Conservation (phyloP, 768 basidiomycete genomes). For the Galerina sulciceps region DNA sequence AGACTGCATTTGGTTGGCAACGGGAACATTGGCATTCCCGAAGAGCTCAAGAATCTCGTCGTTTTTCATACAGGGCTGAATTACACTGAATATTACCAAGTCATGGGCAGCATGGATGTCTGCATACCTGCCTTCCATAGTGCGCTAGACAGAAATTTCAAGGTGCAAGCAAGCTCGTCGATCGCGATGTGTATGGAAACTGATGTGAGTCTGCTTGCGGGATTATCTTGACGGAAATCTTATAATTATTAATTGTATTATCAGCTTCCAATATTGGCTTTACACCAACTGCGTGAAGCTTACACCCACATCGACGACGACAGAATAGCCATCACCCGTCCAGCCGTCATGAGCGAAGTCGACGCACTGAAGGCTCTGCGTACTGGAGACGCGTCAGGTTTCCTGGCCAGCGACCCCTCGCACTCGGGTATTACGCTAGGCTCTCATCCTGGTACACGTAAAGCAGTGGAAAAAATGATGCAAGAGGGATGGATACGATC, state of each 20-base stretch:
- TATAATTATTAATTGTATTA: neutral
- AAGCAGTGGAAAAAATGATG: conserved; percentile 11
- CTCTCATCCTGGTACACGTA: neutral
- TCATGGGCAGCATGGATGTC: conserved; percentile 15
- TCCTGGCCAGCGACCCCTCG: neutral
- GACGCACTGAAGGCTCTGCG: conserved; percentile 13
- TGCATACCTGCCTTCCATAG: conserved; percentile 13
- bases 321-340: conserved; percentile 8
- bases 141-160: conserved; percentile 2
- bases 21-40: conserved; percentile 7
- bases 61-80: conserved; percentile 10
- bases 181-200: conserved; percentile 16
- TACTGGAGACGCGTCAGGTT: conserved; percentile 2
- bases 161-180: conserved; percentile 14
- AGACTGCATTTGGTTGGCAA: conserved; percentile 12
- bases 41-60: conserved; percentile 9
- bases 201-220: conserved; percentile 2
- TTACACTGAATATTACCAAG: conserved; percentile 6
- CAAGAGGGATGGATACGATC: conserved; percentile 7
- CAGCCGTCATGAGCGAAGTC: conserved; percentile 16
- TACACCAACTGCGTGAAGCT: conserved; percentile 4
- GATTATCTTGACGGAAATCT: too few species aligned
- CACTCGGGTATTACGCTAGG: neutral
- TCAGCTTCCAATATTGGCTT: conserved; percentile 12
- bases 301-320: conserved; percentile 14